Conservation (phyloP, 2,329 filamentous ascomycete genomes). For the Colletotrichum gigasporum region DNA sequence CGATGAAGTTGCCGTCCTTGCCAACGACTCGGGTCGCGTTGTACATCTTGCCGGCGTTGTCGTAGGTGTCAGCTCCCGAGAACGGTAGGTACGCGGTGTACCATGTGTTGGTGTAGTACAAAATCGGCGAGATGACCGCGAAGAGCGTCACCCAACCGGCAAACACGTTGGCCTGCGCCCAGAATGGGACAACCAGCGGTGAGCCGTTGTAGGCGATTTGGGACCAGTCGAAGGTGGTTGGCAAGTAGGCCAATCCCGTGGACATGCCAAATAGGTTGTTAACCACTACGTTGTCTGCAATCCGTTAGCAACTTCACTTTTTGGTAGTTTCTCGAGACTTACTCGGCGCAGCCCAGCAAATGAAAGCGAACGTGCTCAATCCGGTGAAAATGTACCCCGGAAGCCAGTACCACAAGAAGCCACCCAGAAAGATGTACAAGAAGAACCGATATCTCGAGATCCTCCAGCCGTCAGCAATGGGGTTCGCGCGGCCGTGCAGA, state of each 20-base stretch:
- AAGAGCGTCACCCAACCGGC: slow-evolving; percentile 67
- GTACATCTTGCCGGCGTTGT: slow-evolving; percentile 58
- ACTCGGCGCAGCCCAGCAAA: slow-evolving; percentile 54
- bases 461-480: slow-evolving; percentile 45
- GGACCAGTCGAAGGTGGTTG: slow-evolving; percentile 43
- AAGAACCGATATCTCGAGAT: slow-evolving; percentile 48
- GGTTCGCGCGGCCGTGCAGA: slow-evolving; percentile 50
- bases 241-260: slow-evolving; percentile 41
- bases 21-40: slow-evolving; percentile 60
- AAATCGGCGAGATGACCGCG: slow-evolving; percentile 61
- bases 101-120: slow-evolving; percentile 69
- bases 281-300: slow-evolving; percentile 64
- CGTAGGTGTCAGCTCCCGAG: slow-evolving; percentile 60
- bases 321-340: slow-evolving; percentile 23
- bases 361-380: slow-evolving; percentile 54
- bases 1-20: slow-evolving; percentile 47
- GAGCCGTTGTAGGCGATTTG: slow-evolving; percentile 39
- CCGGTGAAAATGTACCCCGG: slow-evolving; percentile 55
- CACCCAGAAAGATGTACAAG: slow-evolving; percentile 44
- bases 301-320: slow-evolving; percentile 19
- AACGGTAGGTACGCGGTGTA: slow-evolving; percentile 65
- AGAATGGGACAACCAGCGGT: slow-evolving; percentile 59
- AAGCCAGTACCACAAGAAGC: slow-evolving; percentile 60
- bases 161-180: slow-evolving; percentile 70
- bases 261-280: slow-evolving; percentile 72